Evolutionary conservation across 2,329 filamentous ascomycete species (phyloP).

Genomic region (Penicillium sp.): DNA sequence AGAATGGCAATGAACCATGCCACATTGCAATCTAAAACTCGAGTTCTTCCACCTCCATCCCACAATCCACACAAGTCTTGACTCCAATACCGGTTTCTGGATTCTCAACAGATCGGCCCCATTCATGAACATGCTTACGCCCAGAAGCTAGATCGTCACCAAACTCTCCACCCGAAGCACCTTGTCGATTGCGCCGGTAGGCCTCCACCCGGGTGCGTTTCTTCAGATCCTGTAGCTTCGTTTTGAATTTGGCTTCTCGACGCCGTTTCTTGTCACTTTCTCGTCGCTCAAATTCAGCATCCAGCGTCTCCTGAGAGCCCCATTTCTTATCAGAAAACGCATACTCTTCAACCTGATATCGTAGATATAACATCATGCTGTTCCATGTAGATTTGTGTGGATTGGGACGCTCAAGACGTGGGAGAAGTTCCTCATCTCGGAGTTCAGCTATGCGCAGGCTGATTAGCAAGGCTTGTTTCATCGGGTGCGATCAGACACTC

Average conservation of each 20-base stretch:
- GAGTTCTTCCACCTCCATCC: constrained; percentile 66
- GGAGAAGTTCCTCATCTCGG: constrained; percentile 80
- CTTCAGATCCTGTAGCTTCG: constrained; percentile 85
- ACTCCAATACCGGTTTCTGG: constrained; percentile 59
- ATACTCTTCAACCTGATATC: constrained; percentile 92
- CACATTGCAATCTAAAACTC: constrained; percentile 49
- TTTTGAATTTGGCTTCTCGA: constrained; percentile 89
- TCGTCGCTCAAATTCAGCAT: constrained; percentile 81
- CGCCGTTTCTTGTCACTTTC: constrained; percentile 76
- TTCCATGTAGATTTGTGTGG: constrained; percentile 96
- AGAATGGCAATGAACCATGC: not conserved
- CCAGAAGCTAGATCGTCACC: constrained; percentile 70
- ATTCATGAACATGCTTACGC: constrained; percentile 84
- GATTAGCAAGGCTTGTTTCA: constrained; percentile 4
- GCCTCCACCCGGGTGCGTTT: constrained; percentile 90
- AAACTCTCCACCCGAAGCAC: constrained; percentile 56
- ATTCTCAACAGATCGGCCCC: constrained; percentile 61
- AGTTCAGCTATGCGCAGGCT: constrained; percentile 65
- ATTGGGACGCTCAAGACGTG: constrained; percentile 85
- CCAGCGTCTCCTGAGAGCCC: constrained; percentile 81
- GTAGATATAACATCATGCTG: constrained; percentile 96
- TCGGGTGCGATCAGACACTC: constrained; percentile 39
- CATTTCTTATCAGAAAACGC: constrained; percentile 81
- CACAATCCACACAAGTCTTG: constrained; percentile 69
- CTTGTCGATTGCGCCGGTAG: constrained; percentile 69